A percentile compares a stretch with the other conserved stretches of the same genome.
Evolutionary conservation across 352 stramenopile genomes (phyloP).

Genomic region (Phytopythium delawarense): DNA sequence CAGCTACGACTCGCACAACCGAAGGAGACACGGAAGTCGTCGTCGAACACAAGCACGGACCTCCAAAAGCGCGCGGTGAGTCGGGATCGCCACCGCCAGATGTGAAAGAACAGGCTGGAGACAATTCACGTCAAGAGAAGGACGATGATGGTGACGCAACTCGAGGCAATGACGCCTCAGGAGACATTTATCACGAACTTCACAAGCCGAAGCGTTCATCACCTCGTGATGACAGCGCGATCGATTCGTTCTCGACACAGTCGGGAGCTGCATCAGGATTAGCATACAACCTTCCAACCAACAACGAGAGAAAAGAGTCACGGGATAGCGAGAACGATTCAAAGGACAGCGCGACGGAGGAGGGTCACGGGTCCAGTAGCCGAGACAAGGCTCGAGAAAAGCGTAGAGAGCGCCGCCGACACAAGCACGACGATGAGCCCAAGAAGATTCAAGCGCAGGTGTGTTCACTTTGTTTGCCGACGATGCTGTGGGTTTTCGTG

Average conservation of each 20-base stretch:
- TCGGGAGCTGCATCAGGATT: neutral
- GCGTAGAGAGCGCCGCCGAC: constrained; percentile 46
- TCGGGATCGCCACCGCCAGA: constrained; percentile 6
- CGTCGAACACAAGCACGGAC: constrained; percentile 48
- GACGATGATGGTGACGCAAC: constrained; percentile 14
- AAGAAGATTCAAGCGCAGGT: constrained; percentile 69
- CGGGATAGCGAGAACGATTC: constrained; percentile 22
- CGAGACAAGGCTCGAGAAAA: constrained; percentile 43
- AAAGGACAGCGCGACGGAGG: constrained; percentile 22
- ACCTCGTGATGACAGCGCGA: constrained; percentile 25
- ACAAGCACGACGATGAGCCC: constrained; percentile 57
- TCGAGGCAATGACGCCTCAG: constrained; percentile 17
- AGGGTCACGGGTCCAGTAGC: constrained; percentile 11
- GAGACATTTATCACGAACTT: constrained; percentile 49
- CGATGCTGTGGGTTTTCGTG: neutral
- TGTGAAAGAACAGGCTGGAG: constrained; percentile 16
- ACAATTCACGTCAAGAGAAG: constrained; percentile 20
- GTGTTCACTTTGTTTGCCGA: constrained; percentile 2
- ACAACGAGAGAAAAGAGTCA: constrained; percentile 13
- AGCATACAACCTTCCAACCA: constrained; percentile 12
- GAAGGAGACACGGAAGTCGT: constrained; percentile 56
- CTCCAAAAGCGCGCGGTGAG: constrained; percentile 15
- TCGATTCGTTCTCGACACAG: constrained; percentile 13
- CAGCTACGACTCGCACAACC: constrained; percentile 1
- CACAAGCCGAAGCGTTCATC: constrained; percentile 41